Evolutionary conservation across 441 rosid species (phyloP).

Genomic region (Populus hybrid): DNA sequence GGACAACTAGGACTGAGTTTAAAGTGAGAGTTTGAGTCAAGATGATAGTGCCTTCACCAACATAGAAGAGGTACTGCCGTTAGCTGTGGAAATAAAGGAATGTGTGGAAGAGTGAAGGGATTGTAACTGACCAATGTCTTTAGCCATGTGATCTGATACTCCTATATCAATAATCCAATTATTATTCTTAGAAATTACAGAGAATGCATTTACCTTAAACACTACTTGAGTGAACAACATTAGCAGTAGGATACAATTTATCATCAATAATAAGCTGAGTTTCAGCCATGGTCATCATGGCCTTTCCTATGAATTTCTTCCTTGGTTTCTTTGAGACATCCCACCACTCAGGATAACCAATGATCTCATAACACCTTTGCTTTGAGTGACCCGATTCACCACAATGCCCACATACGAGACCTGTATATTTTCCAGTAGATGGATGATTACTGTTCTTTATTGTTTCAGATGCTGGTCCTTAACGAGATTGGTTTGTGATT

Average conservation of each 20-base stretch:
- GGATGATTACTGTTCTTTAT: not conserved
- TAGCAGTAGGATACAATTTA: not conserved
- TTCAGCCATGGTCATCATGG: too few species aligned
- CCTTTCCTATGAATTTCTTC: not conserved
- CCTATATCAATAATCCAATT: constrained; percentile 3
- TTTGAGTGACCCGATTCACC: not conserved
- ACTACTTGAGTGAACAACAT: not conserved
- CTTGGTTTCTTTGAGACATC: not conserved
- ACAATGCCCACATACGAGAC: not conserved
- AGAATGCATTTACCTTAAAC: not conserved
- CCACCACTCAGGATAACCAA: constrained; percentile 9
- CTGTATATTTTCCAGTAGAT: not conserved
- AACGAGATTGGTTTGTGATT: too few species aligned
- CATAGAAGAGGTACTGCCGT: not conserved
- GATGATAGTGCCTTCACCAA: not conserved
- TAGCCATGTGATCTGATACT: not conserved
- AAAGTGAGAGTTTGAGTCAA: not conserved
- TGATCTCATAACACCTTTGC: not conserved
- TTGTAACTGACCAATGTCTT: not conserved
- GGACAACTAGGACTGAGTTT: too few species aligned
- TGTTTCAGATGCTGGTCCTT: not conserved
- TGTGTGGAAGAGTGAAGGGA: not conserved
- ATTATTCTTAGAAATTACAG: not conserved
- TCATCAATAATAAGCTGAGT: not conserved
- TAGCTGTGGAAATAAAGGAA: not conserved